Percentiles rank a stretch among this genome's conserved stretches.
Conservation (phyloP, 768 basidiomycete species). For the Lactarius hatsudake region DNA sequence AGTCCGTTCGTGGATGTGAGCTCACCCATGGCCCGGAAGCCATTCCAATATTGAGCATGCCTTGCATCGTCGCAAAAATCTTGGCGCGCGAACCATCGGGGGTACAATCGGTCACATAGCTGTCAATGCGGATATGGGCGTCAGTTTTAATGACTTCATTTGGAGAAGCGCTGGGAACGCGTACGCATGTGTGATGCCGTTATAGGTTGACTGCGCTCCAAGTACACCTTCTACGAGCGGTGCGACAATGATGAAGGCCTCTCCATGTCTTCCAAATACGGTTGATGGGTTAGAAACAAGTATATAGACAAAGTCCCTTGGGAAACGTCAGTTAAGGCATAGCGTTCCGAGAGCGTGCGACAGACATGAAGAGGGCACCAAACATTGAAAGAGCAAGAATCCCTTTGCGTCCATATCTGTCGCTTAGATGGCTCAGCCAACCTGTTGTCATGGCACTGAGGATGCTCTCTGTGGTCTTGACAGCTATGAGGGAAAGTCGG, state of each 20-base stretch:
- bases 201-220: slow-evolving; percentile 28
- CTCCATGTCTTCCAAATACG: slow-evolving; percentile 23
- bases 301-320: slow-evolving; percentile 28
- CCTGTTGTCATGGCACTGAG: slow-evolving; percentile 28
- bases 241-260: slow-evolving; percentile 26
- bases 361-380: slow-evolving; percentile 29
- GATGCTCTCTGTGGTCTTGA: slow-evolving; percentile 29
- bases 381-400: slow-evolving; percentile 28
- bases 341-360: not conserved
- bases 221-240: slow-evolving; percentile 28
- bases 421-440: slow-evolving; percentile 28
- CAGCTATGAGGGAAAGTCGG: slow-evolving; percentile 13
- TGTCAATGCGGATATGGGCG: not conserved
- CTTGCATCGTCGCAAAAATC: slow-evolving; percentile 28
- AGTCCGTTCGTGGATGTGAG: not conserved
- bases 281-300: slow-evolving; percentile 25
- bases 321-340: not conserved
- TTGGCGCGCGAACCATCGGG: slow-evolving; percentile 27
- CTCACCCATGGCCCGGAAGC: slow-evolving; percentile 28
- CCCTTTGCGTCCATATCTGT: slow-evolving; percentile 25
- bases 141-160: not conserved
- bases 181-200: slow-evolving; percentile 28
- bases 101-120: slow-evolving; percentile 28
- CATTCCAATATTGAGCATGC: slow-evolving; percentile 29
- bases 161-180: not conserved